A percentile compares a stretch with the other conserved stretches of the same genome.
These are phyloP conservation scores for Nemophila menziesii DNA, from an alignment of 257 asterid genomes.

Conservation along the genomic window DNA sequence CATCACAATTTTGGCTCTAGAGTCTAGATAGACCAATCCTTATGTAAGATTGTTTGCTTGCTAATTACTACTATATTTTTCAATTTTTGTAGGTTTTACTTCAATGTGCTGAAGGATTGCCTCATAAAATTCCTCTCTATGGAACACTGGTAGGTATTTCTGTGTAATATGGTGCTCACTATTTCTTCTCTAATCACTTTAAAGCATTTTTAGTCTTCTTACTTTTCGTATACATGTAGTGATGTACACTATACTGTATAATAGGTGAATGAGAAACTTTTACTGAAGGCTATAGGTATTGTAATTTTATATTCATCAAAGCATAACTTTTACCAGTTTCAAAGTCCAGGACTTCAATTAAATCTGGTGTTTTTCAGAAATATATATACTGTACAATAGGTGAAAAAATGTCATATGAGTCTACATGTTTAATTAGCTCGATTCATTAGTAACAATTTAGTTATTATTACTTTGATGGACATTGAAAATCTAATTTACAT, in stretches of 20 bases:
- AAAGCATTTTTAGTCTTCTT: neutral
- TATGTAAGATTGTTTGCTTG: constrained; percentile 7
- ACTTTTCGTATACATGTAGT: neutral
- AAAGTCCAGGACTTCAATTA: neutral
- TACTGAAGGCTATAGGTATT: neutral
- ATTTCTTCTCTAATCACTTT: neutral
- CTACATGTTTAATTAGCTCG: neutral
- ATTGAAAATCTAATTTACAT: neutral
- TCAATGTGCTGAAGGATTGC: constrained; percentile 91
- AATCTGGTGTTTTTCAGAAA: neutral
- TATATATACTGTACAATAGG: neutral
- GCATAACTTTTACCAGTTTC: neutral
- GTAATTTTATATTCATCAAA: neutral
- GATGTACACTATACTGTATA: neutral
- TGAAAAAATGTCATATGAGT: neutral
- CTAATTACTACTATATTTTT: constrained; percentile 11
- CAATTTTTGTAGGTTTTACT: constrained; percentile 64
- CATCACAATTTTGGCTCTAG: neutral
- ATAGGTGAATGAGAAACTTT: neutral
- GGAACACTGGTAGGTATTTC: constrained; percentile 77
- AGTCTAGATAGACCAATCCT: neutral
- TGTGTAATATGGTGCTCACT: neutral
- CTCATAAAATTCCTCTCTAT: constrained; percentile 90
- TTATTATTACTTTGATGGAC: no score
- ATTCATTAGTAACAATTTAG: neutral